Conservation (phyloP, 2,329 filamentous ascomycete species). For the Aspergillus hortae region DNA sequence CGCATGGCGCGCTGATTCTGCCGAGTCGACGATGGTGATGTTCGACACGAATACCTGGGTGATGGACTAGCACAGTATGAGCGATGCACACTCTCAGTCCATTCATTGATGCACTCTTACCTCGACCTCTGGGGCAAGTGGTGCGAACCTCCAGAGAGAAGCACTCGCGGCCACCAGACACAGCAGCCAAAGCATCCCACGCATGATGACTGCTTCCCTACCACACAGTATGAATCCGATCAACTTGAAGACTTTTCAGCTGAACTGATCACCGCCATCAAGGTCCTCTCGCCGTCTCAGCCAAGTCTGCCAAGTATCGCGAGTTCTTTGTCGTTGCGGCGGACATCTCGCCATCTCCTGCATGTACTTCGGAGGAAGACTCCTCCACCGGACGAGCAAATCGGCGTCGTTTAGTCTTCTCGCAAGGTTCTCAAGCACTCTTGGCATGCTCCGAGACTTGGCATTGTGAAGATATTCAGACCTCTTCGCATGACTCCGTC, state of each 20-base stretch:
- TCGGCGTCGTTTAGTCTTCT: neutral
- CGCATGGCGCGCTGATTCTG: neutral
- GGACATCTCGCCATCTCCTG: no score
- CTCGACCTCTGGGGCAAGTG: neutral
- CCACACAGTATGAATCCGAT: neutral
- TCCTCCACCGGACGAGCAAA: no score
- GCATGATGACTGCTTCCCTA: neutral
- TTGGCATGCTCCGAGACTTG: conserved; percentile 13
- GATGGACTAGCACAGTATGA: conserved; percentile 3
- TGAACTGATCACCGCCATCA: neutral
- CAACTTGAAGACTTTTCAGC: neutral
- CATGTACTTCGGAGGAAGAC: no score
- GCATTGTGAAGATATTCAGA: conserved; percentile 1
- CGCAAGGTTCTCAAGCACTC: conserved; percentile 17
- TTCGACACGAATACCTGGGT: conserved; percentile 13
- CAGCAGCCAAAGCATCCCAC: neutral
- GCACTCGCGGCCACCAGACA: neutral
- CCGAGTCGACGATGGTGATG: conserved; percentile 5
- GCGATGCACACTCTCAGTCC: neutral
- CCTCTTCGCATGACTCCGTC: neutral
- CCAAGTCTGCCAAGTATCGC: neutral
- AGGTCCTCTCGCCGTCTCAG: neutral
- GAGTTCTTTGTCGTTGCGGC: no score
- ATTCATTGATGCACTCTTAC: neutral
- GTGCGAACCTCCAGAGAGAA: neutral